Evolutionary conservation across 768 basidiomycete species (phyloP), one percentile per base, ranked within the genome.

Genomic region (Tricholoma matsutake): DNA sequence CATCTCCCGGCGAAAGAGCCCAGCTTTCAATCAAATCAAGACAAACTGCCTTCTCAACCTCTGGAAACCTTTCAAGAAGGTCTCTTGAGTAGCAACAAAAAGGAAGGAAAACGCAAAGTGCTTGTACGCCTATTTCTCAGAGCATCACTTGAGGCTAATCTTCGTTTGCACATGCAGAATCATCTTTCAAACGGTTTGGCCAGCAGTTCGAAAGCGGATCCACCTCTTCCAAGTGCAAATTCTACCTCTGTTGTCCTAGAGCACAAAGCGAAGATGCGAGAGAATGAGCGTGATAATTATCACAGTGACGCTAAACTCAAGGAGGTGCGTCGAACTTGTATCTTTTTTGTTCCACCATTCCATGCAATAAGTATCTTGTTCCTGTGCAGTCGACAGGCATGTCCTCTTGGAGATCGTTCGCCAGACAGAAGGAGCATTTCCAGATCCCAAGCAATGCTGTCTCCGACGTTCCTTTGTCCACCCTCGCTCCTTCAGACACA

Each of bases 1-100:
- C 60, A 65, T 58, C 66, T 69, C 45, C 68, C 64, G 18, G 60
- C 64, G 34, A 72, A 59, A 59, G 68, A 71, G 6, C 29, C 35
- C 16, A 64, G 53, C 7, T 43, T 31, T 14, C 57, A 51, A 18
- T 25, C 41, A 34, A 43, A 53, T 32, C 58, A 59, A 39, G 67
- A 71, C 18, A 59, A 45, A 25, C 37, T 58, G 13, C 16, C 18
- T 10, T 63, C 65, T 25, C 61, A 65, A 56, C 56, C 53, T 32
- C n/a, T 28, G 13, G 60, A 60, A 54, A 49, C 56, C 54, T 53
- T 25, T 39, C 56, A 59, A 51, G 16, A 53, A 8, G 61, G 35
- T 31, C 35, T 49, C 22, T 60, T 60, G 41, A 52, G 56, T 10
- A 63, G 59, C 31, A 63, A 64, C 35, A 54, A 45, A 52, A 65